Conservation (phyloP, 1,139 yeast species). For the Lizanozyma gosingica region DNA sequence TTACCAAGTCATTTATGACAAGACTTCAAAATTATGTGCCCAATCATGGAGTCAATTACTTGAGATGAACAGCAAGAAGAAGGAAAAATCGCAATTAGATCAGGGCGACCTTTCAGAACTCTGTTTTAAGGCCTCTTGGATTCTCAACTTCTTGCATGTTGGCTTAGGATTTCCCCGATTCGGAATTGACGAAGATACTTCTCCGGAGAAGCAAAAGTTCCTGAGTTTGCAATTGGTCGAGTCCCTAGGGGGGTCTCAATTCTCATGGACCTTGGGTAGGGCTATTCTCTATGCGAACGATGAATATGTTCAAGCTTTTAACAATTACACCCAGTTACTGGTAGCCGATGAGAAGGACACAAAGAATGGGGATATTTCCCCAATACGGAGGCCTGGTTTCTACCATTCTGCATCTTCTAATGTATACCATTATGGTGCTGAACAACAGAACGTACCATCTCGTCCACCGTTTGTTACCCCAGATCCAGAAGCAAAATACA, state of each 20-base stretch:
- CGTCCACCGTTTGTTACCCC: constrained; percentile 36
- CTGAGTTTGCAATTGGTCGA: constrained; percentile 56
- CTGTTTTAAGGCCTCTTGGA: constrained; percentile 47
- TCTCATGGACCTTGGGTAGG: constrained; percentile 81
- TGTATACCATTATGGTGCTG: constrained; percentile 45
- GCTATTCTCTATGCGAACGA: constrained; percentile 57
- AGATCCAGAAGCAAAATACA: constrained; percentile 14
- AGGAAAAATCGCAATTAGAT: constrained; percentile 19
- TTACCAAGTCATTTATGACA: constrained; percentile 29
- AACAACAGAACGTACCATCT: constrained; percentile 30
- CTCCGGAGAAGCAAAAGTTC: constrained; percentile 13
- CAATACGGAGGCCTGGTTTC: constrained; percentile 36
- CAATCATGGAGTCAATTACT: constrained; percentile 30
- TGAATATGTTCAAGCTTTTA: constrained; percentile 32
- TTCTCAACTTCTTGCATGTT: constrained; percentile 58
- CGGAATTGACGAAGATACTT: constrained; percentile 29
- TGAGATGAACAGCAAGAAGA: constrained; percentile 24
- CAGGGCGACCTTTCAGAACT: constrained; percentile 15
- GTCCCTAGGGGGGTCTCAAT: constrained; percentile 52
- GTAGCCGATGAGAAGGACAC: constrained; percentile 9
- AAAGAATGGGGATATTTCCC: constrained; percentile 14
- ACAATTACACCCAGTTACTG: constrained; percentile 15
- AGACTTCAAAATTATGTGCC: constrained; percentile 41
- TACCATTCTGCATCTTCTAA: constrained; percentile 41
- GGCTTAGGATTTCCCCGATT: constrained; percentile 66